Base-by-base conservation (phyloP, 441 rosid species). In the Eruca vesicaria region DNA sequence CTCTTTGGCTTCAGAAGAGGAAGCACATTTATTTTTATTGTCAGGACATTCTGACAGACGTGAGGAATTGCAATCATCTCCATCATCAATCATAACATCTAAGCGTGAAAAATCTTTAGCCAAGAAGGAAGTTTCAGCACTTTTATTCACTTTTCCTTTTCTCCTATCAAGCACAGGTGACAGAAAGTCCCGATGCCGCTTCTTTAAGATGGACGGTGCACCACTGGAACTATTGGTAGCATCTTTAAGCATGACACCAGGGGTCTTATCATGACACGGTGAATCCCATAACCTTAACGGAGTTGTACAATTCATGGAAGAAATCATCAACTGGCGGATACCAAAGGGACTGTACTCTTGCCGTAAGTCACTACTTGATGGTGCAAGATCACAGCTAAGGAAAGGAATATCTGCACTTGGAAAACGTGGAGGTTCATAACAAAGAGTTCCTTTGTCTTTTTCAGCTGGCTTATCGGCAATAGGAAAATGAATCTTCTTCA, bases 311-410 rank as follows among this genome's bases (percentile, higher is more conserved):
- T 84, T 84, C 88, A 85, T 85, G 56, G 98, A 90, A 73, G 97
- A 88, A 86, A 90, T 86, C 97, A 91, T 90, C 72, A 93, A 77
- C 82, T 96, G 99, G 48, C 99, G 99, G 73, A 96, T 91, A 55
- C 99, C 99, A 61, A 96, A 92, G 64, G 99, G 99, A 74, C 99
- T 96, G 73, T 89, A 96, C 73, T 96, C 99, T 84, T 88, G 98
- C 83, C 86, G 92, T 84, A 84, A 83, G 80, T 93, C 96, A 71
- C 82, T 83, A 55, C 89, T 88, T 76, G 98, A 85, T 74, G 88
- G 92, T 82, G 86, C 80, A 80, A 96, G 98, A 78, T 96, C 99
- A 82, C 99, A 96, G 84, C 98, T 93, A 71, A 96, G 83, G 79
- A 93, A 94, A 4, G 99, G 99, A 68, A 96, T 79, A 73, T 96